Conservation (phyloP, 371 early-diverging fungal species). For the Apophysomyces ossiformis region DNA sequence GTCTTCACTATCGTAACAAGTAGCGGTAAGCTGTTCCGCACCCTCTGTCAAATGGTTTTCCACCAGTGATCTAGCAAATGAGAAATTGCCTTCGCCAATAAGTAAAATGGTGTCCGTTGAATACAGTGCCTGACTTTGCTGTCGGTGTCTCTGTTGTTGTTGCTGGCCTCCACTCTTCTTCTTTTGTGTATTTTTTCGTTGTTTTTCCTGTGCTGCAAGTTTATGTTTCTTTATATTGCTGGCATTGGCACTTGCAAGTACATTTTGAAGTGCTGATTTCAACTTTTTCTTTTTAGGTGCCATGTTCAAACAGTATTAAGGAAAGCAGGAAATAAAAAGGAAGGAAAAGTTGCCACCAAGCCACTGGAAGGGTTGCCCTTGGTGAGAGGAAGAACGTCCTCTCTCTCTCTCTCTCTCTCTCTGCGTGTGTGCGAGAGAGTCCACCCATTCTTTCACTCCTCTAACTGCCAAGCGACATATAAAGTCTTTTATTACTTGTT, state of each 20-base stretch:
- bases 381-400: too few species aligned
- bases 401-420: too few species aligned
- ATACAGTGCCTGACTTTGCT: constrained; percentile 46
- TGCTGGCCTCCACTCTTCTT: constrained; percentile 23
- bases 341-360: not conserved
- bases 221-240: not conserved
- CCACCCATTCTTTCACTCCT: too few species aligned
- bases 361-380: not conserved
- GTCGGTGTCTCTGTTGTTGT: constrained; percentile 15
- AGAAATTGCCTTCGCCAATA: constrained; percentile 88
- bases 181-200: constrained; percentile 15
- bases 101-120: constrained; percentile 61
- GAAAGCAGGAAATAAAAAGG: not conserved
- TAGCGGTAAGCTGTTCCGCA: constrained; percentile 70
- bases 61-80: constrained; percentile 77
- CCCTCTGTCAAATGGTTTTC: constrained; percentile 51
- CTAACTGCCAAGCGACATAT: too few species aligned
- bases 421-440: too few species aligned
- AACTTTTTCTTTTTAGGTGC: constrained; percentile 22
- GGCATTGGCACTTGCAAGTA: constrained; percentile 8
- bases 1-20: constrained; percentile 77
- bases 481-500: not conserved
- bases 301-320: not conserved
- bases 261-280: constrained; percentile 16
- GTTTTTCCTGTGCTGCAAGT: constrained; percentile 3